Base-by-base conservation (phyloP, 805 yeast genomes). In the Pichia cabralensis region DNA sequence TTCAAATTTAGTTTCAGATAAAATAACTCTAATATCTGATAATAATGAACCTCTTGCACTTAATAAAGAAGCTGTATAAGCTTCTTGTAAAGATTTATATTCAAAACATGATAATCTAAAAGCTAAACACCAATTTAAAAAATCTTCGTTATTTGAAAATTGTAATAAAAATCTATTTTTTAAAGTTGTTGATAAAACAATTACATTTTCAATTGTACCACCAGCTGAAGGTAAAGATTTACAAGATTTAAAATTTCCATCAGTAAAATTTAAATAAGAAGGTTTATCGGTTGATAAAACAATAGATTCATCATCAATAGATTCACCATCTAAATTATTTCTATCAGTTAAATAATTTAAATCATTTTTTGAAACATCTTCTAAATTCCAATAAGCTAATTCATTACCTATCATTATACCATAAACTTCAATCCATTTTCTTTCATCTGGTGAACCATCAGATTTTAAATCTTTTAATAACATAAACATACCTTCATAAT, bases 31-130 rank as follows among this genome's bases (percentile, higher is more conserved):
- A 42, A 92, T 86, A 51, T 94, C 97, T 35, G 89, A 78, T 40
- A 92, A 62, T 40, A 80, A 65, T 5, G 94, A 71, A 16, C 98
- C 98, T 50, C 94, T 69, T n/a, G 95, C 86, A 8, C 94, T 80
- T 35, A 92, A 63, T 37, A 92, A 64, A 0, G 96, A 96, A 8
- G 95, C 98, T 0, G 98, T 88, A 56, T 92, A 92, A 1, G 96
- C 96, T 53, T 86, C 95, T 61, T 92, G 97, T 38, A 92, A 64
- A 9, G 85, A 63, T 14, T 77, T 72, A 56, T 80, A 78, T 61
- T 92, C 98, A 54, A 72, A 88, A 27, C 75, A 69, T 10, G 95
- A 67, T 42, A 92, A 64, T 40, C 96, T 65, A 38, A 92, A 71
- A 5, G 95, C 89, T 4, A 86, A 70, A 41, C 76, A 74, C 97